Percentiles rank a stretch among this genome's conserved stretches.
phyloP scores from a whole-genome alignment of 202 grass and related monocot species.

The Schoenoplectus triqueter region DNA sequence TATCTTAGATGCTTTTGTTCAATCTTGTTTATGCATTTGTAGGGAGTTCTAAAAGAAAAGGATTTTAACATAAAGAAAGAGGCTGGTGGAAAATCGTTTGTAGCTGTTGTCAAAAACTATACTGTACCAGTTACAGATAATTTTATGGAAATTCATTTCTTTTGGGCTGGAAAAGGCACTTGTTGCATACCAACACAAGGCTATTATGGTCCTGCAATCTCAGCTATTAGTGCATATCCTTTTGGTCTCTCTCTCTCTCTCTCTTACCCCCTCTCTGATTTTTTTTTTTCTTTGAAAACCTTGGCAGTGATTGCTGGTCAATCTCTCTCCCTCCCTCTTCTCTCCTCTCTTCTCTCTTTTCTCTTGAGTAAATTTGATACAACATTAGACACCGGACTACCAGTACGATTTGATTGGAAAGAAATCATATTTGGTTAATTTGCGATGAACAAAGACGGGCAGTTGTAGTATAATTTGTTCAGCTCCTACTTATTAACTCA shows the following conservation, averaged over 20 bases:
- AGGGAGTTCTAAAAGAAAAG: conserved; percentile 49
- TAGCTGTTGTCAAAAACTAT: conserved; percentile 36
- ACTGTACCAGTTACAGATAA: conserved; percentile 45
- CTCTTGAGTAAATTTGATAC: background rate
- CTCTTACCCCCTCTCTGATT: background rate
- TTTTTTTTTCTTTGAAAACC: no score
- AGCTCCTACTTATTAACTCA: background rate
- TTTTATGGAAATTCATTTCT: conserved; percentile 60
- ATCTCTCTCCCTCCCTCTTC: background rate
- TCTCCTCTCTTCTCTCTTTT: no score
- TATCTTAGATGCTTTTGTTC: background rate
- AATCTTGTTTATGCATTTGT: background rate
- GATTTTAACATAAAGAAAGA: conserved; percentile 48
- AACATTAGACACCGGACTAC: background rate
- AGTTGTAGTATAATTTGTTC: background rate
- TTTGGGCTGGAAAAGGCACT: conserved; percentile 57
- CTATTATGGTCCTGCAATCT: conserved; percentile 50
- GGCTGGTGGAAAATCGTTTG: conserved; percentile 38
- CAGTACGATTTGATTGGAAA: background rate
- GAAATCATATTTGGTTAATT: background rate
- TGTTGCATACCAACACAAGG: conserved; percentile 41
- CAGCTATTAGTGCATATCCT: conserved; percentile 52
- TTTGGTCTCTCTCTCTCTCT: conserved; percentile 26
- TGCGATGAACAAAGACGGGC: background rate
- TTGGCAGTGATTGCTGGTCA: no score